Evolutionary conservation across 352 stramenopile genomes (phyloP).

Genomic region (Phytophthora pistaciae): DNA sequence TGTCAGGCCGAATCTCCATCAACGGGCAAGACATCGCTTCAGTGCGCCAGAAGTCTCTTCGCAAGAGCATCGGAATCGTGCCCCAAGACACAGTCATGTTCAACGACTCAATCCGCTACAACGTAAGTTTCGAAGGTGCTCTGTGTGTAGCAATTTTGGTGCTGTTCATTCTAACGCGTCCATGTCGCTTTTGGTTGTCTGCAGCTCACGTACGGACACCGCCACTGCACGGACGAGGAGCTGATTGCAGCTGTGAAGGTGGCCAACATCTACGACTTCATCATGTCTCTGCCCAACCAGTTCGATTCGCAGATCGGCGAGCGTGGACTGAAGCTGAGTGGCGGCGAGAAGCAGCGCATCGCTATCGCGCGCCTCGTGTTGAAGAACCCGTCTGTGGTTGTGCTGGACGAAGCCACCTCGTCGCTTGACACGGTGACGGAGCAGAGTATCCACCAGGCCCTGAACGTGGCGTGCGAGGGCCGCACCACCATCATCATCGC

Average conservation of each 20-base stretch:
- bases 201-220: conserved; percentile 93
- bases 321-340: conserved; percentile 80
- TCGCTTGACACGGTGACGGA: conserved; percentile 84
- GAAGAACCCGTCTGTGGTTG: conserved; percentile 80
- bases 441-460: conserved; percentile 70
- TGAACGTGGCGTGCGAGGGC: conserved; percentile 56
- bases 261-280: conserved; percentile 95
- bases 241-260: conserved; percentile 90
- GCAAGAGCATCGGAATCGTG: conserved; percentile 94
- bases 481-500: conserved; percentile 85
- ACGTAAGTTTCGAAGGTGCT: conserved; percentile 72
- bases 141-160: not conserved
- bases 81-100: conserved; percentile 98
- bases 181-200: not conserved
- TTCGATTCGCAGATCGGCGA: conserved; percentile 93
- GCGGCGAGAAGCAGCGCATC: conserved; percentile 86
- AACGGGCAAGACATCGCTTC: conserved; percentile 92
- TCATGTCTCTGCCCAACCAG: conserved; percentile 90
- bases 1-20: conserved; percentile 73
- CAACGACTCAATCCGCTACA: conserved; percentile 97
- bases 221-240: conserved; percentile 90
- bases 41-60: conserved; percentile 91
- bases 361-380: conserved; percentile 83
- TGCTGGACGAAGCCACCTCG: conserved; percentile 84
- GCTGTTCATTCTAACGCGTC: conserved; percentile 7